These are phyloP conservation scores for Vigna hirtella DNA, from an alignment of 306 rosid species.

Conservation along the genomic window DNA sequence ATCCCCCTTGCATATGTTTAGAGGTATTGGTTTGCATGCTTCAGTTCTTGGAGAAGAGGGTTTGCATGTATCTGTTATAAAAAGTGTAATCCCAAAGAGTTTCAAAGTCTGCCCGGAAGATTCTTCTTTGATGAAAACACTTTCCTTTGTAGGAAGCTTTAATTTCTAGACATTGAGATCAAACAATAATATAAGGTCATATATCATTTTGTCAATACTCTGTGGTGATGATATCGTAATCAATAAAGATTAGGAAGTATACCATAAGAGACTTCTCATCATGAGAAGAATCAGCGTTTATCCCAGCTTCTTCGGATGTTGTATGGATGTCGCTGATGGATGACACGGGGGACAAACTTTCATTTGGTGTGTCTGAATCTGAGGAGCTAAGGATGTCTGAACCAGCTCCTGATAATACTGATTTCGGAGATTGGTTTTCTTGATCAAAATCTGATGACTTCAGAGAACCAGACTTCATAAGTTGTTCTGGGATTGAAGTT, in stretches of 20 bases:
- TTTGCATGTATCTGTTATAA: constrained; percentile 49
- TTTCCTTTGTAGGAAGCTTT: constrained; percentile 45
- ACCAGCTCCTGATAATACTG: constrained; percentile 59
- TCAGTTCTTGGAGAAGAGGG: constrained; percentile 44
- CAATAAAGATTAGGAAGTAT: constrained; percentile 32
- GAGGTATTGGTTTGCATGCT: constrained; percentile 43
- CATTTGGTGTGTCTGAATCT: constrained; percentile 59
- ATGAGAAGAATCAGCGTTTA: constrained; percentile 41
- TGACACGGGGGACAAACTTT: constrained; percentile 60
- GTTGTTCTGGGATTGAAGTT: constrained; percentile 37
- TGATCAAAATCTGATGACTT: constrained; percentile 55
- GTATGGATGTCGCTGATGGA: constrained; percentile 48
- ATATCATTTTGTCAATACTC: neutral
- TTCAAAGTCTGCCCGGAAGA: constrained; percentile 55
- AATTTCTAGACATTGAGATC: constrained; percentile 53
- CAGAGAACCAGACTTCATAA: constrained; percentile 54
- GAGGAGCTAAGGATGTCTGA: constrained; percentile 56
- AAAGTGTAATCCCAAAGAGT: constrained; percentile 76
- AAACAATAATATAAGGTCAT: constrained; percentile 21
- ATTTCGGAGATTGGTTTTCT: constrained; percentile 75
- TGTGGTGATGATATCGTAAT: neutral
- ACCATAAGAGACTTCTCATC: constrained; percentile 55
- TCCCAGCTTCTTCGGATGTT: constrained; percentile 47
- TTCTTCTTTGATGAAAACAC: constrained; percentile 48
- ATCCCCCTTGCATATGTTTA: constrained; percentile 6